phyloP scores from a whole-genome alignment of 208 protist species.

The Acanthamoeba lenticulata region DNA sequence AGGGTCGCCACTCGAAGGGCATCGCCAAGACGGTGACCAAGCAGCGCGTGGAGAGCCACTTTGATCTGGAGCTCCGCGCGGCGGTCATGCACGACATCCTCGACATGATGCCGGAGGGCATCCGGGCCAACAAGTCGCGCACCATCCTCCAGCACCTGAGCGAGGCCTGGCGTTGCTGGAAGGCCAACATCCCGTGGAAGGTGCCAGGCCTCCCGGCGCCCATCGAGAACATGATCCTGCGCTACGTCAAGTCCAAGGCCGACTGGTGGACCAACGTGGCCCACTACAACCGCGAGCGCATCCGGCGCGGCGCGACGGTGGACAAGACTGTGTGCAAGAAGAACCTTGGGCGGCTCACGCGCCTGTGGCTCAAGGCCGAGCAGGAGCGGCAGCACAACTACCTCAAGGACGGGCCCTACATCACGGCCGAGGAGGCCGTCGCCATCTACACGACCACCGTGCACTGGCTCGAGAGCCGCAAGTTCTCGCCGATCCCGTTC shows the following conservation, averaged over 20 bases:
- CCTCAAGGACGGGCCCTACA: conserved; percentile 98
- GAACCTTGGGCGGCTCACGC: conserved; percentile 99
- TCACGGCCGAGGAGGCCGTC: conserved; percentile 97
- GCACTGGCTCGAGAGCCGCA: conserved; percentile 99
- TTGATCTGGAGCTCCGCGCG: conserved; percentile 99
- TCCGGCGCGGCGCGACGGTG: conserved; percentile 98
- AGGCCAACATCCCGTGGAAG: conserved; percentile 99
- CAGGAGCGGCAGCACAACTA: conserved; percentile 97
- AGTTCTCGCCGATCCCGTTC: conserved; percentile 99
- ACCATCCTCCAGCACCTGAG: conserved; percentile 99
- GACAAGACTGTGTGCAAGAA: conserved; percentile 99
- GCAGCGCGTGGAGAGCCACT: conserved; percentile 99
- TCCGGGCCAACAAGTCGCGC: conserved; percentile 96
- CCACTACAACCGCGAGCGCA: conserved; percentile 99
- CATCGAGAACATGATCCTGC: conserved; percentile 99
- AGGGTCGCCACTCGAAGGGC: conserved; percentile 97
- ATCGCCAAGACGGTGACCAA: conserved; percentile 99
- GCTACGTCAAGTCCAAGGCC: conserved; percentile 99
- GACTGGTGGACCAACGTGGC: conserved; percentile 99
- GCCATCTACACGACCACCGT: conserved; percentile 99
- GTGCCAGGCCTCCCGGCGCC: conserved; percentile 97
- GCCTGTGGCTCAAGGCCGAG: conserved; percentile 99
- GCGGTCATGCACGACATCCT: conserved; percentile 99
- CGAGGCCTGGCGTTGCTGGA: conserved; percentile 98
- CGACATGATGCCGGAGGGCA: conserved; percentile 99